Base-by-base conservation (phyloP, 139 green algal species). In the Chlorella sp. region DNA sequence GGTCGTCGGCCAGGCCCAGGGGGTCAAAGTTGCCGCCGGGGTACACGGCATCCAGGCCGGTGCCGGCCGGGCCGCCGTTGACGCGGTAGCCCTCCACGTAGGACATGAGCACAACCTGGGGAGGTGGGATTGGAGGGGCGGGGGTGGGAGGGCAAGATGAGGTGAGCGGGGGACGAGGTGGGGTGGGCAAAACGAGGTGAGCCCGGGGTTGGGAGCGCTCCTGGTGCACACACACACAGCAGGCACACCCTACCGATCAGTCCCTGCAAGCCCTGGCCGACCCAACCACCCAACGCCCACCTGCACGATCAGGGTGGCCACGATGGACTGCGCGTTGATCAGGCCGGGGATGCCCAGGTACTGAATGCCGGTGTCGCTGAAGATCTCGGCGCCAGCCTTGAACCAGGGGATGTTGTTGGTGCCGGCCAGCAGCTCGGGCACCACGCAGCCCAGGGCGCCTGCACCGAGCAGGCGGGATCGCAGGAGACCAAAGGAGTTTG, bases 1-100 rank as follows among this genome's bases (percentile, higher is more conserved):
- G 96, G 95, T 98, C 96, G 91, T 98, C 96, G 92, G 96, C 96
- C 87, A 98, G 94, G 82, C 95, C 95, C 85, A 98, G 90, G 87
- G 96, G 96, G 94, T 98, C 96, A 83, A 96, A 95, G 76, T 54
- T 82, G 76, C 76, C 76, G 75, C 90, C 92, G 64, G 92, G 92
- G 92, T 95, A 92, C 58, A 96, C 89, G 34, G 85, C 81, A 89
- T 98, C 95, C 26, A 97, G 92, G 88, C 91, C 94, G 88, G 95
- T 91, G 75, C 90, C 92, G 30, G 84, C 92, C 41, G 88, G 88
- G 77, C 94, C 95, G 74, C 94, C 94, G 83, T 95, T 95, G 36
- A 93, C 90, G 82, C 95, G 93, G 95, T 96, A 98, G 48, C 90
- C 94, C 93, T 98, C 95, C 83, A 95, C 84, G 64, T 89, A 82